These are phyloP conservation scores for Ceratocystis colombiana DNA, from an alignment of 2,329 filamentous ascomycete genomes.

Conservation along the genomic window DNA sequence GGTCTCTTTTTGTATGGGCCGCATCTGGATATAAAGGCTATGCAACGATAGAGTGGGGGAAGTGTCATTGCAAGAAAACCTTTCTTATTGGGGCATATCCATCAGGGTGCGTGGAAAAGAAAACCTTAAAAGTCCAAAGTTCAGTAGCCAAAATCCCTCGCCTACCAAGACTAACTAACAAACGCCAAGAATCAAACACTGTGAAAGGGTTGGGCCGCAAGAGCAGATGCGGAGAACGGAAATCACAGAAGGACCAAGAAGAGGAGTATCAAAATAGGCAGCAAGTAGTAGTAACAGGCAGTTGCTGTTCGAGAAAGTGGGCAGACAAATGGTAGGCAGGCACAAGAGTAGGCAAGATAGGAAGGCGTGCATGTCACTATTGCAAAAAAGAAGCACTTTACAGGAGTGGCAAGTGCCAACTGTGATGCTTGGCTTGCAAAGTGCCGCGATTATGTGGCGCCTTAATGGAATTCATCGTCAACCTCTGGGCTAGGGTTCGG, in stretches of 20 bases:
- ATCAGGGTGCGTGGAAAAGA: not conserved
- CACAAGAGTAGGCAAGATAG: not conserved
- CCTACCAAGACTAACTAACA: not conserved
- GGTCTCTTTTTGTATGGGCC: no score
- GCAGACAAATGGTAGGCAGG: not conserved
- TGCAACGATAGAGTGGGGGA: not conserved
- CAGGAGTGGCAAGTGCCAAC: not conserved
- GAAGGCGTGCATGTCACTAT: not conserved
- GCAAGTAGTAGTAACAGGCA: not conserved
- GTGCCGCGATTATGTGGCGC: no score
- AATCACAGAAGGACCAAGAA: not conserved
- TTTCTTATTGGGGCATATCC: not conserved
- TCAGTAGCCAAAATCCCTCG: not conserved
- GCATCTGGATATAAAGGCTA: not conserved
- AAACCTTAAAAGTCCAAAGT: not conserved
- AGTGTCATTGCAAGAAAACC: not conserved
- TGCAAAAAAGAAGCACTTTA: not conserved
- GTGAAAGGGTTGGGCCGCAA: not conserved
- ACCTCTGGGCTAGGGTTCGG: conserved; percentile 29
- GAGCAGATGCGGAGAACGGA: not conserved
- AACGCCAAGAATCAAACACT: not conserved
- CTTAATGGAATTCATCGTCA: conserved; percentile 1
- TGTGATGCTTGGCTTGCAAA: no score
- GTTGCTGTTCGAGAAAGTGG: not conserved
- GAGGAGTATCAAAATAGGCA: not conserved